Percentiles rank a stretch among this genome's conserved stretches.
phyloP scores from a whole-genome alignment of 768 basidiomycete genomes.

The Boletales sp. region DNA sequence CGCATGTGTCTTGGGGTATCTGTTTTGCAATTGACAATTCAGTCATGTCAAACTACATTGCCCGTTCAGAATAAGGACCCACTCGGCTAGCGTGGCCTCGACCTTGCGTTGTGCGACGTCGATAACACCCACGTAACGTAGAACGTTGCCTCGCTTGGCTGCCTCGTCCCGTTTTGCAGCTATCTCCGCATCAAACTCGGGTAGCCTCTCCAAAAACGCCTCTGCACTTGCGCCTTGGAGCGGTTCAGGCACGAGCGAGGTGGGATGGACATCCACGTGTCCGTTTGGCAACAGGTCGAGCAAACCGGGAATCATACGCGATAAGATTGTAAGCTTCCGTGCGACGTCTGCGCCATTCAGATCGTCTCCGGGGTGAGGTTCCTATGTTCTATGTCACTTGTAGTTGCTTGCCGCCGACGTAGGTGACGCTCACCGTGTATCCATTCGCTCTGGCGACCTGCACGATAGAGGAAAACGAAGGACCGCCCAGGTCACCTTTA shows the following conservation, averaged over 20 bases:
- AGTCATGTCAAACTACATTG: background rate
- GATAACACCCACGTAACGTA: conserved; percentile 93
- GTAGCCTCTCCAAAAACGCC: conserved; percentile 77
- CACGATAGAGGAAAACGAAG: conserved; percentile 87
- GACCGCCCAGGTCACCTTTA: conserved; percentile 61
- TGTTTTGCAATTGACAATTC: conserved; percentile 27
- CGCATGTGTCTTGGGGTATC: conserved; percentile 86
- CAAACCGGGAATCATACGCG: conserved; percentile 61
- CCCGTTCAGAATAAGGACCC: conserved; percentile 21
- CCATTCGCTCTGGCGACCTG: conserved; percentile 85
- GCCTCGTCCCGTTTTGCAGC: conserved; percentile 76
- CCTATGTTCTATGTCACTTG: conserved; percentile 48
- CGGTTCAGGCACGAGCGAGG: conserved; percentile 79
- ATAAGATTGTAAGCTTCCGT: conserved; percentile 93
- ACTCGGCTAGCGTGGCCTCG: conserved; percentile 90
- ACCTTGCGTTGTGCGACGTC: conserved; percentile 67
- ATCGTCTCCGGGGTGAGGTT: conserved; percentile 97
- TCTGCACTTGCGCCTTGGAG: conserved; percentile 74
- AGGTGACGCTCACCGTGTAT: conserved; percentile 66
- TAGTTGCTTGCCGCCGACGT: background rate
- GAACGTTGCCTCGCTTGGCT: conserved; percentile 72
- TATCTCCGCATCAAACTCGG: conserved; percentile 80
- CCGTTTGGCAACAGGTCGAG: conserved; percentile 64
- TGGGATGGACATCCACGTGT: conserved; percentile 75
- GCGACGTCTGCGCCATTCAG: conserved; percentile 97